These are phyloP conservation scores for Aspergillus felis DNA, from an alignment of 2,329 filamentous ascomycete genomes.

Conservation along the genomic window DNA sequence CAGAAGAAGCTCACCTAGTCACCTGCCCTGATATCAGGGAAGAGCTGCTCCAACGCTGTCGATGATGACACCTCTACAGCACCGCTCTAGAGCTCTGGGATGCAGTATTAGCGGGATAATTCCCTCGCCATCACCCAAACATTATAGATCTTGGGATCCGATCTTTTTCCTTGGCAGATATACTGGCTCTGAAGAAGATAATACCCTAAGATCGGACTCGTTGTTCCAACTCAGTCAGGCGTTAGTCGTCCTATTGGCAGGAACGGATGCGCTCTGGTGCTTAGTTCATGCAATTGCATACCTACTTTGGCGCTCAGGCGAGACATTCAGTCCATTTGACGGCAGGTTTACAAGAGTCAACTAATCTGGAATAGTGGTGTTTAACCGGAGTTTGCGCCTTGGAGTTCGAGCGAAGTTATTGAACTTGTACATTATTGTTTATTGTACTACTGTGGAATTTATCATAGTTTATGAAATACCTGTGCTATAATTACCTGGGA, in stretches of 20 bases:
- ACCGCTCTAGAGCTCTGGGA: neutral
- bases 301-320: constrained; percentile 4
- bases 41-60: neutral
- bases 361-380: constrained; percentile 5
- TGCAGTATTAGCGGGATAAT: neutral
- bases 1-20: constrained; percentile 24
- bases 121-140: neutral
- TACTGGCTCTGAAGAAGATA: neutral
- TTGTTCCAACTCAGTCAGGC: neutral
- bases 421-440: neutral
- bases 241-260: neutral
- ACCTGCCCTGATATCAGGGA: neutral
- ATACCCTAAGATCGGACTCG: neutral
- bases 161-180: neutral
- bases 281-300: constrained; percentile 3
- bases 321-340: constrained; percentile 1
- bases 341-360: constrained; percentile 6
- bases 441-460: neutral
- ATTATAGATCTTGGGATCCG: neutral
- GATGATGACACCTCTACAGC: neutral
- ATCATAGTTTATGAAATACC: neutral
- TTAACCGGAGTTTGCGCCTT: neutral
- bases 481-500: neutral
- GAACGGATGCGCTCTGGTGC: neutral
- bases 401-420: neutral